phyloP scores from a whole-genome alignment of 2,329 filamentous ascomycete genomes.

The Cercospora sesami region DNA sequence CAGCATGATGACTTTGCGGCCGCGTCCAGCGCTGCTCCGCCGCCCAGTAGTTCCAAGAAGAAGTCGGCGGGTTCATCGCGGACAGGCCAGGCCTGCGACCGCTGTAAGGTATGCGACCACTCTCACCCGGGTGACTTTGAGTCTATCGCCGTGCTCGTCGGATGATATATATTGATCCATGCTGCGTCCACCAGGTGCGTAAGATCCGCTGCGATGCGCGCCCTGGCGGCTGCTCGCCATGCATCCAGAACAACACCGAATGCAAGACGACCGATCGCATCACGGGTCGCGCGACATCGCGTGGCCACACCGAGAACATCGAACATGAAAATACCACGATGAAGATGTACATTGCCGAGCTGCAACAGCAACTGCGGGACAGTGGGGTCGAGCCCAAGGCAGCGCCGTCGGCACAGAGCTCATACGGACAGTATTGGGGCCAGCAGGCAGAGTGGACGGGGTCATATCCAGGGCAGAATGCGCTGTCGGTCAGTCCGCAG shows the following conservation, averaged over 20 bases:
- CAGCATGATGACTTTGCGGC: background rate
- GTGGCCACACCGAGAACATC: slow-evolving; percentile 75
- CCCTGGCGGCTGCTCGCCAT: slow-evolving; percentile 79
- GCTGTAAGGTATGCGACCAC: slow-evolving; percentile 67
- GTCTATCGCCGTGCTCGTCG: background rate
- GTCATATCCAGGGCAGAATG: background rate
- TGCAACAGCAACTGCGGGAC: slow-evolving; percentile 65
- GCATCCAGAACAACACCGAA: slow-evolving; percentile 70
- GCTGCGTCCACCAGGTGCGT: slow-evolving; percentile 58
- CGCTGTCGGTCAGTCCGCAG: slow-evolving; percentile 1
- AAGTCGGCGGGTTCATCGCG: slow-evolving; percentile 58
- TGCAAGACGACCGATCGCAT: slow-evolving; percentile 87
- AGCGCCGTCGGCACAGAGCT: slow-evolving; percentile 14
- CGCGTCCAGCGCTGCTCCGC: background rate
- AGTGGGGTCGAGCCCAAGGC: slow-evolving; percentile 57
- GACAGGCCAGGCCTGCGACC: slow-evolving; percentile 84
- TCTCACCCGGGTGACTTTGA: background rate
- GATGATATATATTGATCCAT: background rate
- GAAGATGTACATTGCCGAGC: slow-evolving; percentile 64
- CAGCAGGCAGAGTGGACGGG: slow-evolving; percentile 14
- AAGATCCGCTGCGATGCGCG: slow-evolving; percentile 86
- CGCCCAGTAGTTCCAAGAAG: slow-evolving; percentile 21
- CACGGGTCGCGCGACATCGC: slow-evolving; percentile 73
- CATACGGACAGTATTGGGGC: slow-evolving; percentile 17
- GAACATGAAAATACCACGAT: slow-evolving; percentile 71